Conservation (phyloP, 2,329 filamentous ascomycete species). For the Ophiosphaerella narmari region DNA sequence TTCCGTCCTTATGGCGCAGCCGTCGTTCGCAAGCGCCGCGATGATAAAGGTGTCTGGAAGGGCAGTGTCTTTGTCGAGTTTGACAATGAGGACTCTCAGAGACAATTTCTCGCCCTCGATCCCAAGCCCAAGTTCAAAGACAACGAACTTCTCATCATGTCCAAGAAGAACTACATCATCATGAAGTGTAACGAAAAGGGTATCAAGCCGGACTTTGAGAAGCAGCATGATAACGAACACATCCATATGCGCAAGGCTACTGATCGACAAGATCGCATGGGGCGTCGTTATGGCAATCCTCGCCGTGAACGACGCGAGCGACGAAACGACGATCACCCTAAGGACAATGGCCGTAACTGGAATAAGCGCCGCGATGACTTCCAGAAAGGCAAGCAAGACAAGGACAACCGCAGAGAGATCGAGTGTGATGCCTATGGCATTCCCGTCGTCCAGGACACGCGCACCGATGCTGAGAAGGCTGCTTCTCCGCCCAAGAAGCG, state of each 20-base stretch:
- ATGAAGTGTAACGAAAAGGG: constrained; percentile 54
- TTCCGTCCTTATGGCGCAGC: constrained; percentile 80
- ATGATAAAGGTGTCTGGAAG: constrained; percentile 76
- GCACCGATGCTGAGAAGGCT: constrained; percentile 15
- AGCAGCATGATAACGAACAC: constrained; percentile 27
- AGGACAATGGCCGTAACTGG: constrained; percentile 28
- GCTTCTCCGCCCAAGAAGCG: constrained; percentile 36
- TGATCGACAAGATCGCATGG: constrained; percentile 33
- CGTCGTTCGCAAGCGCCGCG: constrained; percentile 83
- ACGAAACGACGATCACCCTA: constrained; percentile 18
- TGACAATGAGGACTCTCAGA: constrained; percentile 73
- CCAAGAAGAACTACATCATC: constrained; percentile 81
- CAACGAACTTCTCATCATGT: constrained; percentile 78
- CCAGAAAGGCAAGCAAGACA: constrained; percentile 39
- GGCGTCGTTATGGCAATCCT: constrained; percentile 24
- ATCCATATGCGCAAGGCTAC: constrained; percentile 30
- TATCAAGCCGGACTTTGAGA: constrained; percentile 49
- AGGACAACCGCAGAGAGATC: constrained; percentile 23
- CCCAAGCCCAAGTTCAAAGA: constrained; percentile 85
- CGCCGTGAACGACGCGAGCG: constrained; percentile 32
- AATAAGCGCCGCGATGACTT: constrained; percentile 39
- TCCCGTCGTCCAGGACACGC: constrained; percentile 31
- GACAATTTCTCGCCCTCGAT: constrained; percentile 79
- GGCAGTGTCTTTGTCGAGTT: constrained; percentile 97
- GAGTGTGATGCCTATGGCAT: constrained; percentile 33